A percentile compares a stretch with the other conserved stretches of the same genome.
Evolutionary conservation across 2,329 filamentous ascomycete species (phyloP).

Genomic region (Epichloe coenophiala): DNA sequence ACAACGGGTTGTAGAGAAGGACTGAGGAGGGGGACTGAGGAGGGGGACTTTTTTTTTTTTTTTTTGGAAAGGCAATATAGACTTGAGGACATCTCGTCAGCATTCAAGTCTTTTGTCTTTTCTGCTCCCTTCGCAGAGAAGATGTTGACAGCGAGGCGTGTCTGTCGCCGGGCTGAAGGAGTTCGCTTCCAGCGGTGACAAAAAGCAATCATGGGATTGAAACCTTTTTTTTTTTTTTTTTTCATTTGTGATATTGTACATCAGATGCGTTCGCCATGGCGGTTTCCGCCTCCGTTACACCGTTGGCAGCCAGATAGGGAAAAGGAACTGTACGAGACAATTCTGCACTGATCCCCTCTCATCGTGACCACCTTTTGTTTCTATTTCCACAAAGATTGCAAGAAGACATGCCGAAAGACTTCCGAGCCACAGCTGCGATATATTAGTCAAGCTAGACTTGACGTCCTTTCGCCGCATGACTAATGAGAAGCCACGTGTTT

Average conservation of each 20-base stretch:
- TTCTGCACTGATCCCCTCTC: no score
- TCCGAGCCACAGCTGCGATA: no score
- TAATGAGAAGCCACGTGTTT: no score
- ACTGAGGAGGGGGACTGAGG: conserved; percentile 3
- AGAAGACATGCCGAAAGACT: no score
- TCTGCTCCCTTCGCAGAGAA: background rate
- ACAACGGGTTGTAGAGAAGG: background rate
- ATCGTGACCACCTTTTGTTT: no score
- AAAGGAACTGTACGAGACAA: no score
- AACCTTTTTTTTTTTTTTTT: background rate
- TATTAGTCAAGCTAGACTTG: no score
- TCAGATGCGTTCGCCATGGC: conserved; percentile 6
- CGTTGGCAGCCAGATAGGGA: background rate
- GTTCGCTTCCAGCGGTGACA: background rate
- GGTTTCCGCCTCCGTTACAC: background rate
- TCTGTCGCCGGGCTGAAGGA: background rate
- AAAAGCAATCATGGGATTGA: background rate
- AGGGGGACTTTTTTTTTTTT: no score
- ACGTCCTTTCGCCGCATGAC: no score
- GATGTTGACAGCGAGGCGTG: background rate
- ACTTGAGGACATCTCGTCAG: background rate
- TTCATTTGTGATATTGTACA: conserved; percentile 9
- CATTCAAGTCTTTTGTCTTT: background rate
- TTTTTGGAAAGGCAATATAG: conserved; percentile 1
- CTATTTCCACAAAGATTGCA: no score